phyloP scores from a whole-genome alignment of 78 protist species.

The Dictyostelium intermedium region DNA sequence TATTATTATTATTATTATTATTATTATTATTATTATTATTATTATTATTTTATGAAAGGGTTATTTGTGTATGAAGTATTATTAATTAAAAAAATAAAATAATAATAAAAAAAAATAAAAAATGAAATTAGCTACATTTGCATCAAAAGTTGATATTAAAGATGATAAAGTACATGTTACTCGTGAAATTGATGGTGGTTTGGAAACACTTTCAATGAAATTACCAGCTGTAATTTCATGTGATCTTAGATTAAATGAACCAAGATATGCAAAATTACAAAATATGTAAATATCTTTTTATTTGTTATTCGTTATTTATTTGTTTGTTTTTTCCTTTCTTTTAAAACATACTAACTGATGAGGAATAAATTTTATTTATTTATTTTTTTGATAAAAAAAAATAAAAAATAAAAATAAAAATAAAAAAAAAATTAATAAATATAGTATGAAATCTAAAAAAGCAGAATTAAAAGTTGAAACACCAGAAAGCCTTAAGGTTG shows the following conservation, averaged over 20 bases:
- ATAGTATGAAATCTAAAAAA: constrained; percentile 92
- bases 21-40: no score
- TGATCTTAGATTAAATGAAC: constrained; percentile 97
- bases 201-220: constrained; percentile 87
- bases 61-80: no score
- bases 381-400: background rate
- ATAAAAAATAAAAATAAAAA: background rate
- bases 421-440: background rate
- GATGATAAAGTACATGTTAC: constrained; percentile 68
- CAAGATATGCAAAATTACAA: constrained; percentile 96
- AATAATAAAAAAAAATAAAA: background rate
- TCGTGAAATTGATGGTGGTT: constrained; percentile 98
- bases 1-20: no score
- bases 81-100: no score
- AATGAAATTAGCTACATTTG: constrained; percentile 85
- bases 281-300: constrained; percentile 90
- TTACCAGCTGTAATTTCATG: constrained; percentile 96
- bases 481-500: constrained; percentile 90
- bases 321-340: background rate
- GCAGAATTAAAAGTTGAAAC: constrained; percentile 85
- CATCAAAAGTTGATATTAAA: constrained; percentile 87
- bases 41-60: background rate
- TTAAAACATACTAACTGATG: constrained; percentile 2
- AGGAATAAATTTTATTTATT: no score
- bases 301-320: no score